Base-by-base conservation (phyloP, 768 basidiomycete genomes). In the Phanerodontia chrysosporium region DNA sequence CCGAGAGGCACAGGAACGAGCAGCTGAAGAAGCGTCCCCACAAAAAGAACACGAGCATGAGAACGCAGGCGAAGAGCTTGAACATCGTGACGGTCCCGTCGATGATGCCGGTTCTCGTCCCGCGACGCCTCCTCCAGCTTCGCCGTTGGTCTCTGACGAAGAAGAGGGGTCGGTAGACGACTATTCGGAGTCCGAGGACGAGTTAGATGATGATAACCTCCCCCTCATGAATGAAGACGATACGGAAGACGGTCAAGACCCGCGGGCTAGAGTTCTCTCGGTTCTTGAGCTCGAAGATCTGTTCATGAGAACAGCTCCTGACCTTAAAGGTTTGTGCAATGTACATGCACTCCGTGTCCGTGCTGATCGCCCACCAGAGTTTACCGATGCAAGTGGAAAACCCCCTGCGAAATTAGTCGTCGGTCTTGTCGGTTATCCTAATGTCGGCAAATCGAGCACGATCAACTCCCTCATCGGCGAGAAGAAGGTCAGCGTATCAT, bases 381-480 rank as follows among this genome's bases (percentile, higher is more conserved):
- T 92, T 65, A 70, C 75, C 13, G 83, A 84, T 60, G 67, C 79
- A 0, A 77, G 76, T 18, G 83, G 86, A n/a, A 76, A 83, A 49
- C 69, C 76, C 9, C 83, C 87, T 0, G 70, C 76, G 25, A 92
- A 84, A 69, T 78, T 92, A 2, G 83, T 86, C 5, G 85, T 97
- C 39, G 94, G 94, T 30, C 83, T 99, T 14, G 97, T 99, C 44
- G 97, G 97, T 28, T 98, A 99, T 70, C 97, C 97, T 0, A 99
- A 99, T 68, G 96, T 98, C 24, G 97, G 97, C 16, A 99, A 99
- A 74, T 98, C 96, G 0, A 95, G 93, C 61, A 95, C 97, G 5
- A 95, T 99, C 67, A 99, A 99, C 70, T 90, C 96, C 6, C 80
- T 99, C 7, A 80, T 99, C 5, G 97, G 96, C 36, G 90, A 94